Evolutionary conservation across 257 asterid genomes (phyloP).

Genomic region (Primulina tabacum): DNA sequence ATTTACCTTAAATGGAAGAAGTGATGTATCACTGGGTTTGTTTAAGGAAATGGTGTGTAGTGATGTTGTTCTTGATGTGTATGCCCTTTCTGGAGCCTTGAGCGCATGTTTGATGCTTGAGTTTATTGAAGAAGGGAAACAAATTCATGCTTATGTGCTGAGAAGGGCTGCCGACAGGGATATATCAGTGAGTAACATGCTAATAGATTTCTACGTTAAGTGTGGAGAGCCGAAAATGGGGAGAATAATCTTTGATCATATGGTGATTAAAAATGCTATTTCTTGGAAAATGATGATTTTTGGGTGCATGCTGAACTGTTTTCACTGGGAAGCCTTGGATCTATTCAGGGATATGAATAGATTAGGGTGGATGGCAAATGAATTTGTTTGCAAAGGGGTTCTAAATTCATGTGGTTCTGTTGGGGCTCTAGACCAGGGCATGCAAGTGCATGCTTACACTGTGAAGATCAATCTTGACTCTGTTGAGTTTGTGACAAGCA

Average conservation of each 20-base stretch:
- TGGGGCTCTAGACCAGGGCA: conserved; percentile 38
- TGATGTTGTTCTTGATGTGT: conserved; percentile 37
- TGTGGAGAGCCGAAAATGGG: conserved; percentile 35
- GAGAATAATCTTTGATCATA: conserved; percentile 28
- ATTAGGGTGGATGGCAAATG: conserved; percentile 33
- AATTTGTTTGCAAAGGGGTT: conserved; percentile 43
- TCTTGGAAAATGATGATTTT: conserved; percentile 50
- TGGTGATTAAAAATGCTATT: conserved; percentile 28
- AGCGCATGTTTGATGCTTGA: conserved; percentile 34
- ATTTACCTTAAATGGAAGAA: conserved; percentile 31
- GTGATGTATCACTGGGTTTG: conserved; percentile 33
- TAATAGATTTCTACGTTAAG: conserved; percentile 43
- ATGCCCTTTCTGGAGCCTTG: conserved; percentile 39
- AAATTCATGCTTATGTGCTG: conserved; percentile 43
- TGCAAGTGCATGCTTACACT: conserved; percentile 42
- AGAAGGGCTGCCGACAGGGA: conserved; percentile 34
- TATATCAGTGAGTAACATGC: conserved; percentile 27
- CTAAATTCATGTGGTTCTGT: conserved; percentile 45
- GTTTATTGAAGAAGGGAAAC: conserved; percentile 39
- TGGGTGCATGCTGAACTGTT: conserved; percentile 37
- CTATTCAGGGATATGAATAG: conserved; percentile 36
- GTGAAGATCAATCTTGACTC: conserved; percentile 38
- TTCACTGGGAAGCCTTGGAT: conserved; percentile 35
- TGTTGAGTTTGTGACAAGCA: conserved; percentile 38
- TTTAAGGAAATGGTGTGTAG: conserved; percentile 34